Evolutionary conservation across 352 stramenopile genomes (phyloP).

Genomic region (Chloridella minuta): DNA sequence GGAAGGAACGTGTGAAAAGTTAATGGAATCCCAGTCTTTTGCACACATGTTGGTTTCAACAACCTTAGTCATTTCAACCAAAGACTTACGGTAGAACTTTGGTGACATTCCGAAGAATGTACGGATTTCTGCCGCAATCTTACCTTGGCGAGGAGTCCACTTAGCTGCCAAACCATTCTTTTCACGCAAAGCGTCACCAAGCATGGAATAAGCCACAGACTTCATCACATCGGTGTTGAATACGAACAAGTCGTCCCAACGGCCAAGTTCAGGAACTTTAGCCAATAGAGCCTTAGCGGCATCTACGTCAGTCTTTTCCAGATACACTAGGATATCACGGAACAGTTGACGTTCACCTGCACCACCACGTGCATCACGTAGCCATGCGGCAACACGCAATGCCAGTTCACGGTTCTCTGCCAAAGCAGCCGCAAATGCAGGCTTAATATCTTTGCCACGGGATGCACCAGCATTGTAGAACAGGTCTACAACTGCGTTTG

Average conservation of each 20-base stretch:
- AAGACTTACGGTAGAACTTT: constrained; percentile 3
- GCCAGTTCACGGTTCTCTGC: background rate
- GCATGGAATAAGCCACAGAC: background rate
- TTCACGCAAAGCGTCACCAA: background rate
- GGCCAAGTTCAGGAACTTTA: background rate
- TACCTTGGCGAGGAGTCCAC: background rate
- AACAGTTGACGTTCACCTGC: constrained; percentile 11
- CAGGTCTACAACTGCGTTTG: background rate
- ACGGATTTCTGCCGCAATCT: background rate
- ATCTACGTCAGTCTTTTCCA: background rate
- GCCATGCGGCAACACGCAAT: background rate
- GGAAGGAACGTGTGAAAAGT: background rate
- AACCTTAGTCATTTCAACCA: constrained; percentile 8
- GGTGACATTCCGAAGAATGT: background rate
- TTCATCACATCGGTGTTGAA: background rate
- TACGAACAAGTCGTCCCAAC: constrained; percentile 6
- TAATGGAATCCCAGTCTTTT: constrained; percentile 11
- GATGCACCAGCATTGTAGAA: background rate
- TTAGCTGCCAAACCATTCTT: constrained; percentile 3
- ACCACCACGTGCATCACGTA: background rate
- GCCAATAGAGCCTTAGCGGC: background rate
- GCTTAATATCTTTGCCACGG: background rate
- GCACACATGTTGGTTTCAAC: constrained; percentile 12
- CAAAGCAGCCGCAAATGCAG: constrained; percentile 3
- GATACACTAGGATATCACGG: background rate